phyloP scores from a whole-genome alignment of 2,329 filamentous ascomycete genomes.

The Spiromastix sp. region DNA sequence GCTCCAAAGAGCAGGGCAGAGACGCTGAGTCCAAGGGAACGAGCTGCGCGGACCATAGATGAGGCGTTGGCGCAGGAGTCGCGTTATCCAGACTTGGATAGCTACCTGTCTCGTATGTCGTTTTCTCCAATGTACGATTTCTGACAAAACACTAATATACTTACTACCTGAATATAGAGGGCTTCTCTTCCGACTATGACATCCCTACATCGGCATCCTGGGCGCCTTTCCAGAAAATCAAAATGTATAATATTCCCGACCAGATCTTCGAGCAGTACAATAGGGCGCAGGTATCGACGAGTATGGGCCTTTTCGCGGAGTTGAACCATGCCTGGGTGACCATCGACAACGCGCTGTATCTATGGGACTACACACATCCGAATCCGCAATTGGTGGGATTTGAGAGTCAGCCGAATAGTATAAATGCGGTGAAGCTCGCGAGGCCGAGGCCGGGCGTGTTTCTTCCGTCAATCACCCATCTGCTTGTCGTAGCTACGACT shows the following conservation, averaged over 20 bases:
- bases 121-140: neutral
- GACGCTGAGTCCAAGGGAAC: slow-evolving; percentile 58
- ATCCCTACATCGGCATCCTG: slow-evolving; percentile 58
- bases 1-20: slow-evolving; percentile 37
- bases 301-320: slow-evolving; percentile 90
- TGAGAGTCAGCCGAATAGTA: slow-evolving; percentile 78
- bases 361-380: slow-evolving; percentile 96
- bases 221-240: slow-evolving; percentile 80
- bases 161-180: slow-evolving; percentile 45
- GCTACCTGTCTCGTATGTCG: slow-evolving; percentile 72
- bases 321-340: slow-evolving; percentile 92
- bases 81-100: slow-evolving; percentile 79
- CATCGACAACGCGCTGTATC: slow-evolving; percentile 89
- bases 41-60: slow-evolving; percentile 77
- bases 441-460: slow-evolving; percentile 82
- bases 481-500: slow-evolving; percentile 81
- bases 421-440: slow-evolving; percentile 82
- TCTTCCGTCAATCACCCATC: slow-evolving; percentile 70
- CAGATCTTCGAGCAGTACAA: slow-evolving; percentile 90
- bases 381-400: slow-evolving; percentile 86
- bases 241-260: slow-evolving; percentile 83
- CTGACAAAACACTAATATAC: slow-evolving; percentile 1
- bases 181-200: slow-evolving; percentile 87
- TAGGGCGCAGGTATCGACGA: slow-evolving; percentile 72
- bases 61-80: slow-evolving; percentile 64